Evolutionary conservation across 345 rosid genomes (phyloP).

Genomic region (Ailanthus altissimus): DNA sequence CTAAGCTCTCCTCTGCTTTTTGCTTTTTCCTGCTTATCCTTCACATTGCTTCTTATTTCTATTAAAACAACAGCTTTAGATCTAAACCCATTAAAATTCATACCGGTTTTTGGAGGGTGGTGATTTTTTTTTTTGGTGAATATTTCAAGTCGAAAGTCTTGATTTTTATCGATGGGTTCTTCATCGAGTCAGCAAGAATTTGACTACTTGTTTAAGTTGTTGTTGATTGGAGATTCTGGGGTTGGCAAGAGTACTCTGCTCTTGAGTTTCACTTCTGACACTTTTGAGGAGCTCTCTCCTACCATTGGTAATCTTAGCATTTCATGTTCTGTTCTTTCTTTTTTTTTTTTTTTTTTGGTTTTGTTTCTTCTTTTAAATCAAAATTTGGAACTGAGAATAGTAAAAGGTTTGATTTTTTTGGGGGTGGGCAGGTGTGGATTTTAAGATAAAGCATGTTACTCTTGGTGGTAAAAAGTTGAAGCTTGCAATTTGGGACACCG

Average conservation of each 20-base stretch:
- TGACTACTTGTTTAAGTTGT: constrained; percentile 71
- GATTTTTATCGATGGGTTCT: constrained; percentile 43
- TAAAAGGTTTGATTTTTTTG: not conserved
- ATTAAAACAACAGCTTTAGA: not conserved
- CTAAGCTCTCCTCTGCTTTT: not conserved
- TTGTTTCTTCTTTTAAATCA: no score
- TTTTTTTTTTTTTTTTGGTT: not conserved
- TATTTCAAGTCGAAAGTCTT: not conserved
- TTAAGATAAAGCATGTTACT: constrained; percentile 79
- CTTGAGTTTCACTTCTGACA: constrained; percentile 70
- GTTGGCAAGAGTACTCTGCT: constrained; percentile 82
- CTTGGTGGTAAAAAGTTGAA: constrained; percentile 81
- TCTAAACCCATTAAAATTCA: not conserved
- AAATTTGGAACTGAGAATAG: not conserved
- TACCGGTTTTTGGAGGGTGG: not conserved
- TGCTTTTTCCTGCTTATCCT: constrained; percentile 15
- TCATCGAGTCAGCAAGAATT: constrained; percentile 66
- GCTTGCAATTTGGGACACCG: constrained; percentile 98
- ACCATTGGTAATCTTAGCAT: constrained; percentile 52
- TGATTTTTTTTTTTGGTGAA: not conserved
- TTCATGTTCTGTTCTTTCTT: not conserved
- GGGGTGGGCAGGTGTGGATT: constrained; percentile 96
- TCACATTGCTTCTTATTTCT: not conserved
- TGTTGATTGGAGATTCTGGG: constrained; percentile 81
- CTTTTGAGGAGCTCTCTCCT: constrained; percentile 76